Percentiles rank a stretch among this genome's conserved stretches.
Evolutionary conservation across 345 rosid species (phyloP).

Genomic region (Gossypium bickii): DNA sequence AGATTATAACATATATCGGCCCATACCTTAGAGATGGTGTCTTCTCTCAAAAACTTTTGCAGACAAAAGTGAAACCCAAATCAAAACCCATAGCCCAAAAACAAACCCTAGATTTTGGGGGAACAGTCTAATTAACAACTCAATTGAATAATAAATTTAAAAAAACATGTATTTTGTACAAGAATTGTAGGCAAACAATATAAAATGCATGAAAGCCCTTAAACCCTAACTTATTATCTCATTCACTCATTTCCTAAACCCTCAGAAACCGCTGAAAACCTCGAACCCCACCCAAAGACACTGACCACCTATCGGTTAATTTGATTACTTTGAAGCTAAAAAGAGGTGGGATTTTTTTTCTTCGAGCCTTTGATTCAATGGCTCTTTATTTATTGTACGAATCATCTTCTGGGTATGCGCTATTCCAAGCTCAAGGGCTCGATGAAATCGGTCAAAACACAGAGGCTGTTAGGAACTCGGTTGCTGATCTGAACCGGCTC

Average conservation of each 20-base stretch:
- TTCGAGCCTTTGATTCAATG: constrained; percentile 38
- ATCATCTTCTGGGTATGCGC: constrained; percentile 60
- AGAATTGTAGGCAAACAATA: not conserved
- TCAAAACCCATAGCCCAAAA: not conserved
- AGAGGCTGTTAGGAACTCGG: constrained; percentile 60
- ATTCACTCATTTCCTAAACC: not conserved
- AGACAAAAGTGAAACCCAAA: not conserved
- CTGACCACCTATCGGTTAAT: not conserved
- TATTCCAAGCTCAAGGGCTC: constrained; percentile 51
- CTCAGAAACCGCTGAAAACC: not conserved
- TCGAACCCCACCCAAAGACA: not conserved
- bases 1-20: too few species aligned
- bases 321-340: not conserved
- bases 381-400: constrained; percentile 53
- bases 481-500: constrained; percentile 55
- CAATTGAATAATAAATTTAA: too few species aligned
- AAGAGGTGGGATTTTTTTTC: not conserved
- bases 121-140: too few species aligned
- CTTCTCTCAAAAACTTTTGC: not conserved
- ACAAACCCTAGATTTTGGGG: not conserved
- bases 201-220: not conserved
- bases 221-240: not conserved
- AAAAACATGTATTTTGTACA: too few species aligned
- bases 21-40: too few species aligned
- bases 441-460: constrained; percentile 76